phyloP scores from a whole-genome alignment of 1,284 basidiomycete genomes.

The Rhodotorula sp. region DNA sequence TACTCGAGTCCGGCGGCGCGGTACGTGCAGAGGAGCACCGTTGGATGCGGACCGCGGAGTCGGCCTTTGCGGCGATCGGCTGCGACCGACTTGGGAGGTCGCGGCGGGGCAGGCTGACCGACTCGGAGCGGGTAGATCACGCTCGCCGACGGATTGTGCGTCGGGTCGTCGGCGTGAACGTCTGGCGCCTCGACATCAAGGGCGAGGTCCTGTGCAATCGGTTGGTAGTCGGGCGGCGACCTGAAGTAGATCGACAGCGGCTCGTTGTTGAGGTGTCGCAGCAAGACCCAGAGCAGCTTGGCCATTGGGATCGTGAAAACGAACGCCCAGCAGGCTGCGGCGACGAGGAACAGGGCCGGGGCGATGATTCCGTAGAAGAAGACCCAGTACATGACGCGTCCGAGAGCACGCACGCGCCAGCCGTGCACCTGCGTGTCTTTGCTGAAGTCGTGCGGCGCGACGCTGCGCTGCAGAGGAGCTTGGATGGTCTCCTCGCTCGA shows the following conservation, averaged over 20 bases:
- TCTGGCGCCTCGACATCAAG: conserved; percentile 32
- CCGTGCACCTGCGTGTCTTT: conserved; percentile 30
- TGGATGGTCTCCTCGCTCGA: conserved; percentile 33
- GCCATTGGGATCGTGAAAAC: conserved; percentile 98
- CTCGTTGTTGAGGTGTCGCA: conserved; percentile 76
- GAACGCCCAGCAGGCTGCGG: conserved; percentile 86
- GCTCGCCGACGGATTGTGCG: neutral
- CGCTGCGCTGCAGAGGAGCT: neutral
- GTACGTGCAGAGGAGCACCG: conserved; percentile 92
- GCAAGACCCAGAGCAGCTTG: conserved; percentile 88
- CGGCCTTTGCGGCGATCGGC: conserved; percentile 58
- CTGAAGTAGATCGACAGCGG: conserved; percentile 91
- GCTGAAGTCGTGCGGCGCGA: conserved; percentile 25
- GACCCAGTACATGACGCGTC: conserved; percentile 73
- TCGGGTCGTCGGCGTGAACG: conserved; percentile 26
- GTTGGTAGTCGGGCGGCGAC: conserved; percentile 61
- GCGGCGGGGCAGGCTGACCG: conserved; percentile 51
- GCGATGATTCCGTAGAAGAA: conserved; percentile 73
- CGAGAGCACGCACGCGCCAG: conserved; percentile 52
- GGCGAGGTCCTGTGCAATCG: conserved; percentile 31
- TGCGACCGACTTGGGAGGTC: conserved; percentile 47
- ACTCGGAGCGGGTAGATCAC: conserved; percentile 47
- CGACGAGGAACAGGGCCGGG: conserved; percentile 82
- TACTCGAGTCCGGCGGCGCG: conserved; percentile 86
- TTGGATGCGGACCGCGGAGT: conserved; percentile 57